phyloP scores from a whole-genome alignment of 805 yeast species.

The Monosporozyma aerobia region DNA sequence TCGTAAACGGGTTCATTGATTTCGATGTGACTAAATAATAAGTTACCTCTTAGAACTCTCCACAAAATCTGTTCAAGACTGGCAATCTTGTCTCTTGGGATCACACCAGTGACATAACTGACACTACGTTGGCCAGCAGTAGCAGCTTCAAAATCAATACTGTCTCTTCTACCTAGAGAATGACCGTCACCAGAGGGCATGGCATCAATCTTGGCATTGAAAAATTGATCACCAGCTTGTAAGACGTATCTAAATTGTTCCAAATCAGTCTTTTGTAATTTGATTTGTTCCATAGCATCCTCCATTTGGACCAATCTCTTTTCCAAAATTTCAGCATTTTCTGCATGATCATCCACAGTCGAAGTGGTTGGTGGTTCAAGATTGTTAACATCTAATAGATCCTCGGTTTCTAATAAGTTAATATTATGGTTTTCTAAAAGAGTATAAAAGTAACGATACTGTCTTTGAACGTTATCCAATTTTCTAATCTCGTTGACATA shows the following conservation, averaged over 20 bases:
- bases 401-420: conserved; percentile 23
- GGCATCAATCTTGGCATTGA: conserved; percentile 19
- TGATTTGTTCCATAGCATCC: conserved; percentile 56
- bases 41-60: conserved; percentile 68
- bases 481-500: conserved; percentile 81
- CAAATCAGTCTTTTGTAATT: conserved; percentile 45
- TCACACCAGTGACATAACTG: conserved; percentile 57
- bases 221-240: conserved; percentile 41
- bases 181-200: conserved; percentile 5
- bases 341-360: conserved; percentile 63
- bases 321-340: conserved; percentile 59
- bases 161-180: conserved; percentile 10
- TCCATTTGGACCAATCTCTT: conserved; percentile 63
- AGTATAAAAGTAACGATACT: conserved; percentile 47
- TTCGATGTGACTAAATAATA: conserved; percentile 51
- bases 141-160: conserved; percentile 15
- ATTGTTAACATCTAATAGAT: conserved; percentile 27
- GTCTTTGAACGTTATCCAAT: conserved; percentile 83
- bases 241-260: conserved; percentile 52
- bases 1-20: conserved; percentile 50
- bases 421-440: conserved; percentile 45
- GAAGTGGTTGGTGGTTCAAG: conserved; percentile 36
- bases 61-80: conserved; percentile 62
- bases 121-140: conserved; percentile 26
- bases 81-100: conserved; percentile 48